A percentile compares a stretch with the other conserved stretches of the same genome.
Evolutionary conservation across 176 grass and related monocot species (phyloP).

Genomic region (Tuctoria greenei): DNA sequence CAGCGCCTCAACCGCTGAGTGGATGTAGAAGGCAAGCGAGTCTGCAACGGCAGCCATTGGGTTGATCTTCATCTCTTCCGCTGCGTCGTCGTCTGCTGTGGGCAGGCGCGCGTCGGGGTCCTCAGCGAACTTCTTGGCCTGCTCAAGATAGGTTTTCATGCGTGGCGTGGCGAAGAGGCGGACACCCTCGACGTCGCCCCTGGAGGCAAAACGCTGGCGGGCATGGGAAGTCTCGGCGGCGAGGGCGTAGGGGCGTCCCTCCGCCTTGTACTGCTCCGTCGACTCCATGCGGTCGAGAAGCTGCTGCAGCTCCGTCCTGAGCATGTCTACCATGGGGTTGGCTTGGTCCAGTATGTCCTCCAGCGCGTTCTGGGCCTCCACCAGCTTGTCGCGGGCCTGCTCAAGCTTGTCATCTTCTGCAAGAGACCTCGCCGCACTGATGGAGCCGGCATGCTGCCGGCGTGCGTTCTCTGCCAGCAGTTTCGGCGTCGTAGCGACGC

Average conservation of each 20-base stretch:
- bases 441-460: background rate
- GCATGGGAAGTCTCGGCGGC: constrained; percentile 20
- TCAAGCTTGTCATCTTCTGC: background rate
- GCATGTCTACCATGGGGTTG: background rate
- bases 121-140: constrained; percentile 8
- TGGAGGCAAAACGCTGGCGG: constrained; percentile 16
- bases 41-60: constrained; percentile 5
- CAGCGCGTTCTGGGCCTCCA: constrained; percentile 34
- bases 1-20: constrained; percentile 19
- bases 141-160: constrained; percentile 14
- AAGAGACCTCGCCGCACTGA: background rate
- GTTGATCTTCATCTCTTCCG: constrained; percentile 3
- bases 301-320: constrained; percentile 14
- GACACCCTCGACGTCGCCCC: background rate
- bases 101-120: background rate
- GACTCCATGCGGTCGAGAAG: constrained; percentile 19
- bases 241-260: constrained; percentile 17
- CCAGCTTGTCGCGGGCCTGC: background rate
- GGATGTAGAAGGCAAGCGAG: background rate
- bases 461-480: constrained; percentile 3
- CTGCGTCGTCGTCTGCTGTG: constrained; percentile 2
- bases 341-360: constrained; percentile 11
- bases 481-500: background rate
- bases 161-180: constrained; percentile 35
- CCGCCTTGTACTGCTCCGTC: background rate